Base-by-base conservation (phyloP, 495 filamentous ascomycete species). In the Cenococcum geophilum region DNA sequence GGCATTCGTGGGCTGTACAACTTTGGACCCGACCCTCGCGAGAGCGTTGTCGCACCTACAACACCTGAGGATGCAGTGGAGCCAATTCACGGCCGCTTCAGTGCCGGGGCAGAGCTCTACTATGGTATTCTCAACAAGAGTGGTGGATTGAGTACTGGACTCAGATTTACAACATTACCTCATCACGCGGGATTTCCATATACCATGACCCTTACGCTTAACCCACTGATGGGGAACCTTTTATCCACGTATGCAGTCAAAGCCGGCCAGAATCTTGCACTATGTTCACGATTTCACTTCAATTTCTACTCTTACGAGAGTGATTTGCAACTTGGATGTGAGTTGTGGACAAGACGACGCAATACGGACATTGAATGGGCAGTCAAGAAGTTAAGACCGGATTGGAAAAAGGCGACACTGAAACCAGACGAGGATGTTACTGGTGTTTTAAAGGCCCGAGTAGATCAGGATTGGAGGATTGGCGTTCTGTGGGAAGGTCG, bases 251-350 rank as follows among this genome's bases (percentile, higher is more conserved):
- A 97, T 67, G 89, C 93, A 14, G 86, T 96, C 12, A 84, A 88
- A 65, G 93, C 92, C 5, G 87, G 88, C 21, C 83, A 80, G 12
- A 83, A 90, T 60, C 82, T 93, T 55, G 85, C 90, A 0, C 82
- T 98, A 50, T 92, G 91, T 60, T 91, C 89, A 34, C 83, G 86
- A 43, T 92, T 97, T 76, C 90, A 93, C 64, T 98, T 97, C 72
- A 98, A 98, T 70, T 90, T 96, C 54, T 97, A 96, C 76, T 95
- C 89, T 68, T 98, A 96, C 76, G 93, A 97, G 76, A 95, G 89
- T 70, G 91, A 95, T 40, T 82, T 96, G 77, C 86, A 87, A 43
- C 78, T 96, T 9, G 93, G 95, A 12, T 88, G 86, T 71, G 95
- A 98, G 73, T 76, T 97, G 32, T 98, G 95, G 92, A 79, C 82